Evolutionary conservation across 495 filamentous ascomycete genomes (phyloP), one percentile per base, ranked within the genome.

Genomic region (Pseudoneurospora amorphoporcata): DNA sequence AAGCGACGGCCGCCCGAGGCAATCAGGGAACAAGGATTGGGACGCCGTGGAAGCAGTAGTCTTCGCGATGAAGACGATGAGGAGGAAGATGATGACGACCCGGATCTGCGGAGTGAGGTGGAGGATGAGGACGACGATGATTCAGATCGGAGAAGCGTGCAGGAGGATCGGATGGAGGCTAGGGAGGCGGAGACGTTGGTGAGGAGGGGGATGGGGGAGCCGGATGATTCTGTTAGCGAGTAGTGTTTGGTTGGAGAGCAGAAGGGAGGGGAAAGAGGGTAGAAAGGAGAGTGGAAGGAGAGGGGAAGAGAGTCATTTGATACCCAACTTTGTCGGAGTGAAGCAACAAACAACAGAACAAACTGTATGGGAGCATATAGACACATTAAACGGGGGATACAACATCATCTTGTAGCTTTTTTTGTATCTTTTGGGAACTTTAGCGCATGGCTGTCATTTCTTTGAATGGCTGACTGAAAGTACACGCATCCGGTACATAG

Each of bases 1-100:
- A 87, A 92, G 79, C 90, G 87, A 79, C 83, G 87, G 69, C 87
- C 83, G 68, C 85, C 88, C 38, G 12, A 70, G n/a, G 76, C 73
- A 47, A 40, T 69, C 2, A 8, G 38, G 72, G 12, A 38, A 39
- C 58, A 29, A 40, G 71, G 69, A 32, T 37, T 37, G 42, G 58
- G 23, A 9, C 35, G 42, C 16, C 32, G 37, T 32, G 41, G 73
- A n/a, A 58, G 32, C 69, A 68, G n/a, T 69, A 71, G 72, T 71
- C 14, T 39, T 12, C 8, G 12, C 29, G 71, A 58, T 19, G 68
- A 42, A 9, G 71, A 35, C 38, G 75, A 58, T 19, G 73, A 71
- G 35, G 39, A 37, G 32, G 72, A 74, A 43, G 69, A 76, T 0
- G 23, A 71, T 70, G 19, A 58, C 16, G 70, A 72, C 41, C n/a